phyloP scores from a whole-genome alignment of 2,329 filamentous ascomycete species.

The Hawksworthiomyces lignivorus region DNA sequence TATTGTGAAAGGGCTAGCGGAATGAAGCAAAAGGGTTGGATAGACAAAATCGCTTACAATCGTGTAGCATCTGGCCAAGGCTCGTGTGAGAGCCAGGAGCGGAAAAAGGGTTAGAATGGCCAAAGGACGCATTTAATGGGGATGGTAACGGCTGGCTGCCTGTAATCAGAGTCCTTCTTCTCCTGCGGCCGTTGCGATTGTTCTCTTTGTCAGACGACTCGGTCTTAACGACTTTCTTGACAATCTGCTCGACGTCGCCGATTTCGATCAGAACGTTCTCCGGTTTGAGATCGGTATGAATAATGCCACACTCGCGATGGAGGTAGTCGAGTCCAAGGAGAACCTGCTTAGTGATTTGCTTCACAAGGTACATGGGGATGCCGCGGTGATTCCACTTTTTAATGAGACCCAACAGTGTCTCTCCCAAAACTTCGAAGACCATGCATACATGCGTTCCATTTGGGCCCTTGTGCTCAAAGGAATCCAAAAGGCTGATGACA shows the following conservation, averaged over 20 bases:
- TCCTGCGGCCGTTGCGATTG: constrained; percentile 81
- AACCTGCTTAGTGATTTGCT: constrained; percentile 98
- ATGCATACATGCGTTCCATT: constrained; percentile 97
- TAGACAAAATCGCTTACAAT: constrained; percentile 26
- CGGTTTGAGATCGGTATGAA: constrained; percentile 94
- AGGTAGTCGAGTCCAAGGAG: constrained; percentile 92
- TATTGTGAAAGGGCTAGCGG: too few species aligned
- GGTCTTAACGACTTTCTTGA: constrained; percentile 89
- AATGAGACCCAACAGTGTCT: constrained; percentile 90
- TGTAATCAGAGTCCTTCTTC: constrained; percentile 88
- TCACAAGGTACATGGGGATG: constrained; percentile 92
- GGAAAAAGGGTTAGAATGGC: constrained; percentile 63
- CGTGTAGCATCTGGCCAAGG: constrained; percentile 76
- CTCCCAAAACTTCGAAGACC: constrained; percentile 96
- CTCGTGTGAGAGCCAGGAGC: constrained; percentile 61
- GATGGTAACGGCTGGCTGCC: constrained; percentile 94
- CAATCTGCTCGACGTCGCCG: constrained; percentile 96
- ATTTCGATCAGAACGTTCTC: constrained; percentile 99
- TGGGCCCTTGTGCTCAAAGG: constrained; percentile 94
- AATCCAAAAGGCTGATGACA: constrained; percentile 92
- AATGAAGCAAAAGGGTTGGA: neutral
- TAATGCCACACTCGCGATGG: constrained; percentile 96
- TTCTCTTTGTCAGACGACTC: constrained; percentile 71
- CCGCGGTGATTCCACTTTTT: constrained; percentile 98
- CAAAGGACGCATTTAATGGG: constrained; percentile 87